phyloP scores from a whole-genome alignment of 768 basidiomycete species.

The Postia placenta region DNA sequence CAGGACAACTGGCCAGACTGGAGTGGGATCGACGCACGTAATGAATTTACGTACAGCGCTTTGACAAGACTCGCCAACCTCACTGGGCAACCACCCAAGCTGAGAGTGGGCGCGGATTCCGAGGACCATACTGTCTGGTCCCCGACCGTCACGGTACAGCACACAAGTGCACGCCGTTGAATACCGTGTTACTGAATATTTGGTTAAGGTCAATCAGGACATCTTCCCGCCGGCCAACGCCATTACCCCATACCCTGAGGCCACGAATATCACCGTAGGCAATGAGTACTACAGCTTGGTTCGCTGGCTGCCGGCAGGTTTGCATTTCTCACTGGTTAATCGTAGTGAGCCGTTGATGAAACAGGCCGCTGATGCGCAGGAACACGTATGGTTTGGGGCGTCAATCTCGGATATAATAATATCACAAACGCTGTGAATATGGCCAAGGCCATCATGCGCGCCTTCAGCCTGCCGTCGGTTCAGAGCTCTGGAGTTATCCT shows the following conservation, averaged over 20 bases:
- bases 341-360: neutral
- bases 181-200: neutral
- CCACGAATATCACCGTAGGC: slow-evolving; percentile 53
- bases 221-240: slow-evolving; percentile 43
- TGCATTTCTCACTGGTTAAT: no score
- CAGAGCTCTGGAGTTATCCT: slow-evolving; percentile 21
- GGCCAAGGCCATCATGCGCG: slow-evolving; percentile 23
- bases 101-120: slow-evolving; percentile 51
- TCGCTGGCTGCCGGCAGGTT: slow-evolving; percentile 45
- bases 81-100: slow-evolving; percentile 46
- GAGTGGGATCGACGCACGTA: slow-evolving; percentile 44
- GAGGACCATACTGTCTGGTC: slow-evolving; percentile 56
- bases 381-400: slow-evolving; percentile 60
- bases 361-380: slow-evolving; percentile 25
- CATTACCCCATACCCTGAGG: slow-evolving; percentile 61
- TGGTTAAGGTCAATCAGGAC: slow-evolving; percentile 33
- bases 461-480: slow-evolving; percentile 21
- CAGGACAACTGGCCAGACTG: slow-evolving; percentile 69
- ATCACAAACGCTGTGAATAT: slow-evolving; percentile 26
- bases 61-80: slow-evolving; percentile 49
- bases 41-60: slow-evolving; percentile 55
- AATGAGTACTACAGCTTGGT: slow-evolving; percentile 48
- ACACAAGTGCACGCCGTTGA: neutral
- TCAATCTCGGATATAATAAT: slow-evolving; percentile 48
- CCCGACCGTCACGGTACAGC: slow-evolving; percentile 29